These are phyloP conservation scores for Cryptosporidium ubiquitum DNA, from an alignment of 169 alveolate genomes.

Conservation along the genomic window DNA sequence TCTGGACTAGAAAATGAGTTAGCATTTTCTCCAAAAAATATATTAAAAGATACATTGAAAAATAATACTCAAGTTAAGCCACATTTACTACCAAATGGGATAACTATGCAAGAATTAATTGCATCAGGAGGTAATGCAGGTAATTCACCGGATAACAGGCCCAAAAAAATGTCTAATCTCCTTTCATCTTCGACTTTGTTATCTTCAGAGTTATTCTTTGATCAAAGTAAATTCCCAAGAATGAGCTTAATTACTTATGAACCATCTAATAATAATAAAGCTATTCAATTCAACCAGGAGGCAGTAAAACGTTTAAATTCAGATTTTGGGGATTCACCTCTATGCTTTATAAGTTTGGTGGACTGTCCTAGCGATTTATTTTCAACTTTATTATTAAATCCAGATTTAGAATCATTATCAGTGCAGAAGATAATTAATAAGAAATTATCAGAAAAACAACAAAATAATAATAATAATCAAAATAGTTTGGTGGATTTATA, in stretches of 20 bases:
- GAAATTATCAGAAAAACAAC: background rate
- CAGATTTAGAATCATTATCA: conserved; percentile 40
- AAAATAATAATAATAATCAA: background rate
- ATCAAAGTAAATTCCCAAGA: conserved; percentile 45
- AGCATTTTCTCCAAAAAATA: conserved; percentile 45
- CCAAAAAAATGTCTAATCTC: background rate
- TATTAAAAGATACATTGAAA: conserved; percentile 19
- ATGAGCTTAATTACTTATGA: conserved; percentile 35
- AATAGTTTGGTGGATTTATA: conserved; percentile 48
- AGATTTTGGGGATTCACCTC: conserved; percentile 67
- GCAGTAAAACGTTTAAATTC: conserved; percentile 31
- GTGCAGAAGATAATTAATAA: background rate
- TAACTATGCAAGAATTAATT: conserved; percentile 56
- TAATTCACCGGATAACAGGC: background rate
- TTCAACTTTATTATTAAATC: conserved; percentile 27
- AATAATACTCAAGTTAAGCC: conserved; percentile 34
- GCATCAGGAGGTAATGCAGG: conserved; percentile 4
- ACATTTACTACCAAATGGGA: conserved; percentile 69
- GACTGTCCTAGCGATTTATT: conserved; percentile 43
- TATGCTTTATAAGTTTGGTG: conserved; percentile 62
- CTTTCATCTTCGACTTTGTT: conserved; percentile 47
- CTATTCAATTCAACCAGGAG: conserved; percentile 13
- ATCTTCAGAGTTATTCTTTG: conserved; percentile 39
- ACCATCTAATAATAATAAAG: conserved; percentile 4
- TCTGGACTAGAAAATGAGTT: conserved; percentile 15